A percentile compares a stretch with the other conserved stretches of the same genome.
Conservation (phyloP, 768 basidiomycete species). For the Lactifluus volemus region DNA sequence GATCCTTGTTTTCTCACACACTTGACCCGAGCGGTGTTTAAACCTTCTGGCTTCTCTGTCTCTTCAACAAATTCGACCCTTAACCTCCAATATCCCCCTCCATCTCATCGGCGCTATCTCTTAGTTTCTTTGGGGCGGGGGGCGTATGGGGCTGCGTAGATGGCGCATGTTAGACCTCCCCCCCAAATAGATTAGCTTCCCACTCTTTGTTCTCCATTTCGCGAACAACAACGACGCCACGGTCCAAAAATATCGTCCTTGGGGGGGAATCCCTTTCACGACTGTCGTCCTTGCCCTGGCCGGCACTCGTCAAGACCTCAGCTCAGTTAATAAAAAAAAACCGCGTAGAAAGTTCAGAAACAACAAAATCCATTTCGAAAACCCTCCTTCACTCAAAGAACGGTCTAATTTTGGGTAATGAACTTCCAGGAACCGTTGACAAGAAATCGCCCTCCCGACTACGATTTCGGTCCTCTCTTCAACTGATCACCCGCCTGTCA, state of each 20-base stretch:
- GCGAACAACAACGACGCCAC: no score
- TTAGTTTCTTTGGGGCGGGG: neutral
- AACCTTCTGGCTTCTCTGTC: neutral
- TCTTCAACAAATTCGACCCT: no score
- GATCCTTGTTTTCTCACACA: neutral
- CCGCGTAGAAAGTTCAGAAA: neutral
- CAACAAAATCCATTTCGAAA: neutral
- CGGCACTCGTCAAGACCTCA: no score
- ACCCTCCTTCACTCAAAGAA: neutral
- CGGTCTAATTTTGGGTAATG: neutral
- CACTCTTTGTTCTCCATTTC: no score
- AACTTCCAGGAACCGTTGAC: neutral
- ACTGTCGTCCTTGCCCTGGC: no score
- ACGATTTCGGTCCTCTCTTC: neutral
- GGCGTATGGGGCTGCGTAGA: neutral
- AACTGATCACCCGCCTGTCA: neutral
- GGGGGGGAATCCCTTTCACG: no score
- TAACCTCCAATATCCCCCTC: neutral
- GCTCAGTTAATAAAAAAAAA: no score
- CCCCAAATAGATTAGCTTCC: neutral
- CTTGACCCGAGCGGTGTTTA: neutral
- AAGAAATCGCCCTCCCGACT: neutral
- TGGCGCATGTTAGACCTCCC: neutral
- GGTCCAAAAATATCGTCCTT: no score
- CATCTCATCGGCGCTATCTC: neutral